Evolutionary conservation across 768 basidiomycete species (phyloP).

Genomic region (Jaapia argillacea): DNA sequence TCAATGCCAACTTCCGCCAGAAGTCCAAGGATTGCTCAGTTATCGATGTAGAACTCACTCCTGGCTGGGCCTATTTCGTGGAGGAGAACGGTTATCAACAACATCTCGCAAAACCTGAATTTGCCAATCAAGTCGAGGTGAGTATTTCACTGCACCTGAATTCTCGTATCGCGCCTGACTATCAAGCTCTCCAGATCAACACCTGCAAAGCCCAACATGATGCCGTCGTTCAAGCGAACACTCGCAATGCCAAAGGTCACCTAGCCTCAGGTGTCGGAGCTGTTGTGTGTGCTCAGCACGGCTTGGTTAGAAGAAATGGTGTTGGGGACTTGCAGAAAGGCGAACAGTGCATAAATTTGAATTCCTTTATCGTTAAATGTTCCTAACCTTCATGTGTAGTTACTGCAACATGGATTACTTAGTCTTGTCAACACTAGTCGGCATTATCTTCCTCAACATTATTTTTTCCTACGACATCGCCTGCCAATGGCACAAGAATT

Average conservation of each 20-base stretch:
- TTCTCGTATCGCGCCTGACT: no score
- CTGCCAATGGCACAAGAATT: conserved; percentile 19
- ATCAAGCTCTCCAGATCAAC: conserved; percentile 14
- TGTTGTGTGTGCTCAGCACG: conserved; percentile 12
- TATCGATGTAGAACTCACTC: conserved; percentile 2
- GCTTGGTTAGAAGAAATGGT: conserved; percentile 10
- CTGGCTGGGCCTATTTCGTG: conserved; percentile 11
- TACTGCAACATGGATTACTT: conserved; percentile 22
- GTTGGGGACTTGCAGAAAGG: conserved; percentile 17
- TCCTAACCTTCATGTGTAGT: conserved; percentile 7
- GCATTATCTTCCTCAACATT: conserved; percentile 8
- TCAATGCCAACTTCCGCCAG: conserved; percentile 24
- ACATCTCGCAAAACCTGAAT: not conserved
- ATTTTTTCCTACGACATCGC: conserved; percentile 18
- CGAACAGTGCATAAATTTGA: conserved; percentile 11
- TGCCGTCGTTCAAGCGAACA: conserved; percentile 4
- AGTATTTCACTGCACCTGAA: no score
- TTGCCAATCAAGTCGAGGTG: conserved; percentile 6
- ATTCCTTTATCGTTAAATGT: not conserved
- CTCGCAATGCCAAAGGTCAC: conserved; percentile 8
- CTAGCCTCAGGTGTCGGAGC: conserved; percentile 13
- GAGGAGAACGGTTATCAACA: not conserved
- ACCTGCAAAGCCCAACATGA: conserved; percentile 6
- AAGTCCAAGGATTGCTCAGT: conserved; percentile 13
- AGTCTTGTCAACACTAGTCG: conserved; percentile 12